phyloP scores from a whole-genome alignment of 2,329 filamentous ascomycete genomes.

The Alternaria novae-zelandiae region DNA sequence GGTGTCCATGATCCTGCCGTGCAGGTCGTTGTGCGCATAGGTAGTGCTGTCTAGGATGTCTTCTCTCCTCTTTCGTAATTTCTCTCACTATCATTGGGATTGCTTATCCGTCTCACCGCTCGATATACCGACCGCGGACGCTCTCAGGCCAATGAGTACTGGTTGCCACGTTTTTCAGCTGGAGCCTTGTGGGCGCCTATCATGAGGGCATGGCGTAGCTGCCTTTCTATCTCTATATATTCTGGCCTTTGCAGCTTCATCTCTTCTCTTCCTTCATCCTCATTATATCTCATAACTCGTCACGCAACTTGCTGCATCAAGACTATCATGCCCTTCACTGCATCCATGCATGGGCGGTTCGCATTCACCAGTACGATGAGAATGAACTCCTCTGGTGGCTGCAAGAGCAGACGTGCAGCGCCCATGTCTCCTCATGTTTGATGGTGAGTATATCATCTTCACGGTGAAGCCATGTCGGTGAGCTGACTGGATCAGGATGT shows the following conservation, averaged over 20 bases:
- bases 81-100: background rate
- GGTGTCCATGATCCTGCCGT: background rate
- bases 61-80: too few species aligned
- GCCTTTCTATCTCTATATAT: background rate
- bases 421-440: too few species aligned
- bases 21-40: background rate
- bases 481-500: background rate
- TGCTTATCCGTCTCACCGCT: background rate
- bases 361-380: background rate
- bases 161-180: background rate
- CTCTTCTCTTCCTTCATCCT: background rate
- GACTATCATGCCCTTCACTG: background rate
- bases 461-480: background rate
- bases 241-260: background rate
- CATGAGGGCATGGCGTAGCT: background rate
- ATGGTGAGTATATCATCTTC: background rate
- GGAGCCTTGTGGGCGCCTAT: background rate
- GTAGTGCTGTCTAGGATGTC: background rate
- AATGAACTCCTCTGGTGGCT: background rate
- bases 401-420: too few species aligned
- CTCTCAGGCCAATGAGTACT: background rate
- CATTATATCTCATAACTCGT: background rate
- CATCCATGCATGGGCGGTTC: background rate
- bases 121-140: background rate
- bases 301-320: accelerated